Base-by-base conservation (phyloP, 257 asterid genomes). In the Buddleja alternifolia region DNA sequence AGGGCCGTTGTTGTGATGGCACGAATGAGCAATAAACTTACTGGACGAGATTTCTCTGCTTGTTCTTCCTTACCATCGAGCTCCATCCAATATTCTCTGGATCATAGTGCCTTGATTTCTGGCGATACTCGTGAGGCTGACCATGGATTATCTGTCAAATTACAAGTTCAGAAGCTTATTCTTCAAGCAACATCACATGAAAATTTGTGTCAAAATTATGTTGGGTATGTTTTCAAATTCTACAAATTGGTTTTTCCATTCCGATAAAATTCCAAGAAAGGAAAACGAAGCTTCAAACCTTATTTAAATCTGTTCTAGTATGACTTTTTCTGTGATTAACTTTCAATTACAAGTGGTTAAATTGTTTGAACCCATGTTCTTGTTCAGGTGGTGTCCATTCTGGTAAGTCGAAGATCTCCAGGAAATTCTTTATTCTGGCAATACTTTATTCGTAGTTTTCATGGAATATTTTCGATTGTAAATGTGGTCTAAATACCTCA, bases 381-480 rank as follows among this genome's bases (percentile, higher is more conserved):
- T 67, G 37, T 85, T 62, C 96, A 91, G 99, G 90, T 94, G 99
- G 99, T 94, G 99, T 83, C 99, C 99, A 7, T 94, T 94, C 88
- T 94, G 99, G 99, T 94, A 68, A 80, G 60, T 6, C 11, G 64
- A 32, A 58, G 65, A 71, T 68, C 46, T 37, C 61, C n/a, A 7
- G 34, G 34, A 29, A 29, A 29, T 29, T 29, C 34, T 1, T 29
- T 2, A 29, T 2, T 29, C 34, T n/a, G 5, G 34, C 34, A 29
- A 5, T 29, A 29, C 34, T 29, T 29, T 29, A 29, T 29, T 29
- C 34, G 2, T 29, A 2, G 34, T 29, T 29, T 29, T 29, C 34
- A 1, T 29, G 3, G 5, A 29, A 55, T 55, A 39, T n/a, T 25
- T 19, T 19, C 25, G 1, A 14, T 42, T 60, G 34, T 21, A 39